Evolutionary conservation across 352 stramenopile species (phyloP), one percentile per base, ranked within the genome.

Genomic region (Thalassiosira livingstoniorum): DNA sequence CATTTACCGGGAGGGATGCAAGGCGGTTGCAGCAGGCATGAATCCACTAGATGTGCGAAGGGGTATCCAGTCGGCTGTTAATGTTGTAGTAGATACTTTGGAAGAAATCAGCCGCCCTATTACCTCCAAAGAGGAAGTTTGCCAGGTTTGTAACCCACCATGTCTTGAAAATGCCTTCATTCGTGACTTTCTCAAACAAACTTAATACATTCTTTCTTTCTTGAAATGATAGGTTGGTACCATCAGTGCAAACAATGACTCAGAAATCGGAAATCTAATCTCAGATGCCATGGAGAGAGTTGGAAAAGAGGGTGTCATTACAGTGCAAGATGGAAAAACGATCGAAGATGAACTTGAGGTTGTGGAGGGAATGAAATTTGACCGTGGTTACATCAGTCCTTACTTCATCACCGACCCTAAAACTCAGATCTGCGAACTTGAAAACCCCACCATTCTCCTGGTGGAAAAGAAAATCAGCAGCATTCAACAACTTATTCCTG

Each of bases 361-460:
- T 58, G 98, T 99, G 5, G 98, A 99, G 85, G 98, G 98, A 76
- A 99, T 99, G 98, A 98, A 98, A 88, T 99, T 99, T 84, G 98
- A 99, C 90, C 96, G 98, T 57, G 98, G 98, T 57, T 99, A 97
- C 93, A 99, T 99, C 90, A 99, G 97, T 88, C 98, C 98, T 5
- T 99, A 99, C 92, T 99, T 99, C 77, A 97, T 99, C 79, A 99
- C 97, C 75, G 97, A 99, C 94, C 97, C 97, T 80, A 99, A 99
- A 96, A 99, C 96, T 15, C 97, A 99, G 92, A 94, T 96, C 58
- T 98, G 94, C 87, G 98, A 99, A 88, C 96, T 99, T 85, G 98
- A 99, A 85, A 99, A 99, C 92, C 97, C 98, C 35, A 95, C 97
- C 76, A 99, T 99, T 80, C 91, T 99, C 23, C 92, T 99, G 51